phyloP scores from a whole-genome alignment of 805 yeast genomes.

The Candida ortonii region DNA sequence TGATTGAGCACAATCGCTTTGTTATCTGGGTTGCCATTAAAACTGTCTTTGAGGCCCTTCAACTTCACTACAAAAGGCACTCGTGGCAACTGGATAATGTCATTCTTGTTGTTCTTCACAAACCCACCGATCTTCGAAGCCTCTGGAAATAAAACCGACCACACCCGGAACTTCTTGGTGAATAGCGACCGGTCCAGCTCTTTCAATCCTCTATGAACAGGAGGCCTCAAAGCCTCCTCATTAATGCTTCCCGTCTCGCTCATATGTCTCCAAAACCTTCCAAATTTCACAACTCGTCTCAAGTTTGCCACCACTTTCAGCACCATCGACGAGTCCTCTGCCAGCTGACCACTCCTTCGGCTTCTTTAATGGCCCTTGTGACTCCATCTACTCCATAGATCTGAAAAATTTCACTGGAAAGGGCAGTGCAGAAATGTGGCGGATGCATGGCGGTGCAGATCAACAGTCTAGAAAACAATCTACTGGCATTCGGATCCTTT shows the following conservation, averaged over 20 bases:
- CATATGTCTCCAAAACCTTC: slow-evolving; percentile 4
- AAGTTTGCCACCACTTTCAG: too few relatives aligned
- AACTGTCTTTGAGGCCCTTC: slow-evolving; percentile 2
- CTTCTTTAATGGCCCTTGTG: too few relatives aligned
- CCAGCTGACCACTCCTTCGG: too few relatives aligned
- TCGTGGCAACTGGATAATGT: slow-evolving; percentile 67
- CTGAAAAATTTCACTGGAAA: too few relatives aligned
- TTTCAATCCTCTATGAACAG: slow-evolving; percentile 63
- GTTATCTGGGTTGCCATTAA: slow-evolving; percentile 22
- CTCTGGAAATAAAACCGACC: slow-evolving; percentile 68
- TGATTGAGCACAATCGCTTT: slow-evolving; percentile 65
- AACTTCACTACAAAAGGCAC: slow-evolving; percentile 61
- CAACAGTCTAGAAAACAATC: too few relatives aligned
- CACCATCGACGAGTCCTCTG: too few relatives aligned
- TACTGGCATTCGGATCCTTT: too few relatives aligned
- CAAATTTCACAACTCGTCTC: too few relatives aligned
- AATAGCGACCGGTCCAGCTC: slow-evolving; percentile 67
- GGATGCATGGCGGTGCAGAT: too few relatives aligned
- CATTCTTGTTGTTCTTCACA: slow-evolving; percentile 54
- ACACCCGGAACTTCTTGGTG: slow-evolving; percentile 50
- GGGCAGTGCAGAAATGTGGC: too few relatives aligned
- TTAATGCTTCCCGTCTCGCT: slow-evolving; percentile 7
- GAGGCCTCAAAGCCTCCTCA: slow-evolving; percentile 45
- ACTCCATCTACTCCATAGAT: too few relatives aligned
- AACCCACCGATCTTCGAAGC: slow-evolving; percentile 60